Evolutionary conservation across 352 stramenopile genomes (phyloP), one percentile per base, ranked within the genome.

Genomic region (Globisporangium spinosum): DNA sequence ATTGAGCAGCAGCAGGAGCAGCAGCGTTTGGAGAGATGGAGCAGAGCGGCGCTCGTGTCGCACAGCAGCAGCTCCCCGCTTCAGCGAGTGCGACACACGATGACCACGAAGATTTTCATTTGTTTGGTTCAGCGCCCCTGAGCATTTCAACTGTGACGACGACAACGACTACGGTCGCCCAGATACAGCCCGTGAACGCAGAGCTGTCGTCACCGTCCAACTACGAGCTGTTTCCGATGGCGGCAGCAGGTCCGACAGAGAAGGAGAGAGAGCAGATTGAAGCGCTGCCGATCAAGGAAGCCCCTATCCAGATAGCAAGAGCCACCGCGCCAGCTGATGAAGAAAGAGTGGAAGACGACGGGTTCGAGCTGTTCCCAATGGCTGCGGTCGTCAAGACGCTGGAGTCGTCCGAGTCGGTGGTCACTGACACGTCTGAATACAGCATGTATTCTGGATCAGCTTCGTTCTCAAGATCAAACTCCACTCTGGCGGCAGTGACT

Each of bases 221-320:
- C 22, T 82, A 76, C 61, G 75, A 87, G 23, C 74, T 87, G 5
- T 85, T 83, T 61, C 77, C 79, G 13, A 62, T 71, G 17, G 60
- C 75, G 5, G 55, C 70, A 25, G 49, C 58, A 15, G 62, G 62
- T 27, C 20, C 15, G 4, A 35, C 25, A n/a, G 25, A 47, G 7
- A 29, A 40, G 25, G 35, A 29, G 34, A 45, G 20, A 40, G 53
- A 68, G 13, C 54, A 34, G 15, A 38, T 63, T 29, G 34, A 60
- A 57, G 53, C 23, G 53, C 47, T 66, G n/a, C 45, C 49, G 12
- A 15, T 40, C 13, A 66, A 66, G n/a, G 47, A 43, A 32, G 29
- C 25, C 6, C 61, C 61, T 9, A 32, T 59, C 17, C 47, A 47
- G 61, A 5, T 58, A 32, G 35, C 58, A 64, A 58, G 55, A 58